phyloP scores from a whole-genome alignment of 2,329 filamentous ascomycete genomes.

The Coniochaeta ligniaria region DNA sequence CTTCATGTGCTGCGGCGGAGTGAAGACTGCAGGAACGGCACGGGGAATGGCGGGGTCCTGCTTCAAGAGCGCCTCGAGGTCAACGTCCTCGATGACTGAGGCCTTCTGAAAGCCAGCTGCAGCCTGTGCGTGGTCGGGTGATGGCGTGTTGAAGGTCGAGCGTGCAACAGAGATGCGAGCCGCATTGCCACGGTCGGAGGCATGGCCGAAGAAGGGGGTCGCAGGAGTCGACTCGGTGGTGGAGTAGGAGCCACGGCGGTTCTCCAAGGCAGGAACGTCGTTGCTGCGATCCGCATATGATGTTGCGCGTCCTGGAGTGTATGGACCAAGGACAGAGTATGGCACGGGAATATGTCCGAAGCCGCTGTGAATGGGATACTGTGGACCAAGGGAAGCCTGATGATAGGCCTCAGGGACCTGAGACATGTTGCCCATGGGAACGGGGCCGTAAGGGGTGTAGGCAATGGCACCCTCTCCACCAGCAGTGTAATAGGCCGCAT shows the following conservation, averaged over 20 bases:
- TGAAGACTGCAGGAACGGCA: conserved; percentile 85
- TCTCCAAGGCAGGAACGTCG: conserved; percentile 56
- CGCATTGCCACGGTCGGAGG: conserved; percentile 52
- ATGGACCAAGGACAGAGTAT: conserved; percentile 27
- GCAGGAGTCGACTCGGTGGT: conserved; percentile 60
- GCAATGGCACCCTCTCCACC: conserved; percentile 14
- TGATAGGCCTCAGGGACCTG: conserved; percentile 4
- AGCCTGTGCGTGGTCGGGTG: conserved; percentile 40
- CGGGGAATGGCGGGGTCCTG: conserved; percentile 78
- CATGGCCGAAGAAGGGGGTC: conserved; percentile 56
- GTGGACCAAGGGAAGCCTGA: background rate
- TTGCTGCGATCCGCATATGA: conserved; percentile 37
- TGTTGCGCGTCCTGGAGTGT: conserved; percentile 42
- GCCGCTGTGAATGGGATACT: background rate
- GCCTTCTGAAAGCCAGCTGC: conserved; percentile 33
- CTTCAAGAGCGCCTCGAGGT: conserved; percentile 58
- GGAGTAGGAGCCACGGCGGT: conserved; percentile 60
- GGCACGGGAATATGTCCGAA: background rate
- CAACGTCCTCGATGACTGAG: conserved; percentile 31
- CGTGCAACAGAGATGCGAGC: conserved; percentile 49
- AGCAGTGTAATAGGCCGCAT: conserved; percentile 9
- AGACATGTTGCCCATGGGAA: conserved; percentile 7
- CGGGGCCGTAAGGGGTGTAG: conserved; percentile 12
- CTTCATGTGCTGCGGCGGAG: conserved; percentile 77
- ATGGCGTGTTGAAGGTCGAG: conserved; percentile 59